phyloP scores from a whole-genome alignment of 345 rosid species.

The Salix purpurea region DNA sequence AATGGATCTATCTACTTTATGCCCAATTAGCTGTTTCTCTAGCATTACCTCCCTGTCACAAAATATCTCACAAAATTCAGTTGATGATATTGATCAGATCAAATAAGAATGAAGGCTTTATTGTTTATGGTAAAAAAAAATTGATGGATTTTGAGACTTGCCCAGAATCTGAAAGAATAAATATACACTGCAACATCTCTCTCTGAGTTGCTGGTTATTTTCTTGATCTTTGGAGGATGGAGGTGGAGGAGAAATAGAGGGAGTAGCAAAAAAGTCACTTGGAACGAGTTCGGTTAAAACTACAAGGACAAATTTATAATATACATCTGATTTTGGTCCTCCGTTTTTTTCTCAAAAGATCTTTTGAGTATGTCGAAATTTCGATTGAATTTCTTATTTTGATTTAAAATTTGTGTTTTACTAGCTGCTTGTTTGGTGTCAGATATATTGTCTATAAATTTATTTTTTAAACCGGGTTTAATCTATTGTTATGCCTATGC shows the following conservation, averaged over 20 bases:
- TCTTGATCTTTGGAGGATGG: not conserved
- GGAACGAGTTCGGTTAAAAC: not conserved
- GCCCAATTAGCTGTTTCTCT: slow-evolving; percentile 96
- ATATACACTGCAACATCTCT: slow-evolving; percentile 91
- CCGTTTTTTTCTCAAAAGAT: not conserved
- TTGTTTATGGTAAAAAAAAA: not conserved
- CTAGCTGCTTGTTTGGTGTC: too few relatives aligned
- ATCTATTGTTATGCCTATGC: too few relatives aligned
- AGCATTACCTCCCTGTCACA: slow-evolving; percentile 79
- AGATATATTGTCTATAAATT: too few relatives aligned
- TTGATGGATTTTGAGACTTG: slow-evolving; percentile 9
- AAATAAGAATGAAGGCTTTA: not conserved
- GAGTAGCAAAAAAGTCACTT: not conserved
- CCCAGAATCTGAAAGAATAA: slow-evolving; percentile 95
- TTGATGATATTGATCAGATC: not conserved
- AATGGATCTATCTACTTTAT: slow-evolving; percentile 86
- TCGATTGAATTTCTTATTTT: not conserved
- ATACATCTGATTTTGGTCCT: not conserved
- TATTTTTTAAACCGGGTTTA: too few relatives aligned
- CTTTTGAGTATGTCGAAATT: not conserved
- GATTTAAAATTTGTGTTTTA: too few relatives aligned
- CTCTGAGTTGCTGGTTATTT: not conserved
- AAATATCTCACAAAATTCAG: slow-evolving; percentile 4
- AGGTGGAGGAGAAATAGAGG: slow-evolving; percentile 1
- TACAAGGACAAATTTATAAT: not conserved